Evolutionary conservation across 768 basidiomycete genomes (phyloP).

Genomic region (Hysterangium stoloniferum): DNA sequence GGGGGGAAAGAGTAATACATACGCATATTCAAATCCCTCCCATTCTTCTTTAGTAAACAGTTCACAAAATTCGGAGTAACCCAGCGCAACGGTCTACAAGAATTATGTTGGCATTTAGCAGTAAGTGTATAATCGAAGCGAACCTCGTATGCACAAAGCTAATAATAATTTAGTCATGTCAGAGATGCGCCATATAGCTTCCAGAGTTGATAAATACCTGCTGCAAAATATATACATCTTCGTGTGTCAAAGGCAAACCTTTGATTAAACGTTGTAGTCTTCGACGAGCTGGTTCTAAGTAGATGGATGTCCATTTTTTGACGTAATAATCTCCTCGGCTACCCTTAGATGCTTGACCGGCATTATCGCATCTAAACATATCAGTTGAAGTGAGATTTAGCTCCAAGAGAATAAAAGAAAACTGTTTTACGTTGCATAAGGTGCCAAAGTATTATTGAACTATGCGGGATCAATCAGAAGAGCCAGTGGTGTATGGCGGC

Average conservation of each 20-base stretch:
- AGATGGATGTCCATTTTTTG: constrained; percentile 58
- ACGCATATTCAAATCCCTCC: constrained; percentile 89
- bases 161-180: neutral
- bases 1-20: constrained; percentile 23
- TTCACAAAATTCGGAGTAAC: constrained; percentile 86
- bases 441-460: constrained; percentile 83
- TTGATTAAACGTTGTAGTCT: constrained; percentile 51
- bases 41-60: constrained; percentile 89
- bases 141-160: constrained; percentile 78
- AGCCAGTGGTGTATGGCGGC: neutral
- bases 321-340: constrained; percentile 55
- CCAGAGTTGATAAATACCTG: too few species aligned
- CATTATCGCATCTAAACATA: constrained; percentile 52
- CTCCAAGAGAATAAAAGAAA: too few species aligned
- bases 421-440: constrained; percentile 72
- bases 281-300: constrained; percentile 56
- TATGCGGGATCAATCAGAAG: constrained; percentile 19
- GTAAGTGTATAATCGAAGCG: neutral
- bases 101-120: neutral
- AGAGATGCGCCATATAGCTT: neutral
- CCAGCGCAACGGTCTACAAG: constrained; percentile 81
- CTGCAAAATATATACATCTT: constrained; percentile 72
- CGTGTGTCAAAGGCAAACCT: constrained; percentile 55
- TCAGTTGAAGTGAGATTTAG: neutral
- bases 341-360: constrained; percentile 35